These are phyloP conservation scores for Tulasnella sp. DNA, from an alignment of 768 basidiomycete species.

Conservation along the genomic window DNA sequence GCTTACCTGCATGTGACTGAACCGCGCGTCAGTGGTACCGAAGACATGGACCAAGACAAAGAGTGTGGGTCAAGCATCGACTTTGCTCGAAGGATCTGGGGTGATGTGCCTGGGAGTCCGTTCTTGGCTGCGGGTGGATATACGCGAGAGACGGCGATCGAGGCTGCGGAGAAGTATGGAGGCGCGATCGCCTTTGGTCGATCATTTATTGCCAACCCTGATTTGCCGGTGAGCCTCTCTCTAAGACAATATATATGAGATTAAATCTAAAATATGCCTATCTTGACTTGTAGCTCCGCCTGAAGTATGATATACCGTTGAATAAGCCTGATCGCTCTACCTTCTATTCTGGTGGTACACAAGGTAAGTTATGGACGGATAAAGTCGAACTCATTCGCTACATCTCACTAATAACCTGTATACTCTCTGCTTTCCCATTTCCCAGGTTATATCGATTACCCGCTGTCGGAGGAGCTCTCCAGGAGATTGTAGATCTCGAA, in stretches of 20 bases:
- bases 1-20: conserved; percentile 26
- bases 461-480: not conserved
- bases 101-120: not conserved
- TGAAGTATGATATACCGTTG: not conserved
- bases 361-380: not conserved
- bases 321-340: not conserved
- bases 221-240: not conserved
- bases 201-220: conserved; percentile 8
- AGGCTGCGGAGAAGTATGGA: not conserved
- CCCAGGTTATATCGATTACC: not conserved
- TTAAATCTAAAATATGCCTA: not conserved
- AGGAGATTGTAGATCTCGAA: too few species aligned
- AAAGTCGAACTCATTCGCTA: too few species aligned
- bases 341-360: not conserved
- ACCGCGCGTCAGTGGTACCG: conserved; percentile 2
- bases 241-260: not conserved
- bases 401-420: too few species aligned
- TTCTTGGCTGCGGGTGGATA: not conserved
- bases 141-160: not conserved
- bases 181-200: conserved; percentile 3
- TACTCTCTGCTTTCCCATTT: not conserved
- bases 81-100: not conserved
- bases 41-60: not conserved
- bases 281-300: not conserved
- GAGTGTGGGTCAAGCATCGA: not conserved